phyloP scores from a whole-genome alignment of 441 rosid species.

The Pelargonium myrrhifolium region DNA sequence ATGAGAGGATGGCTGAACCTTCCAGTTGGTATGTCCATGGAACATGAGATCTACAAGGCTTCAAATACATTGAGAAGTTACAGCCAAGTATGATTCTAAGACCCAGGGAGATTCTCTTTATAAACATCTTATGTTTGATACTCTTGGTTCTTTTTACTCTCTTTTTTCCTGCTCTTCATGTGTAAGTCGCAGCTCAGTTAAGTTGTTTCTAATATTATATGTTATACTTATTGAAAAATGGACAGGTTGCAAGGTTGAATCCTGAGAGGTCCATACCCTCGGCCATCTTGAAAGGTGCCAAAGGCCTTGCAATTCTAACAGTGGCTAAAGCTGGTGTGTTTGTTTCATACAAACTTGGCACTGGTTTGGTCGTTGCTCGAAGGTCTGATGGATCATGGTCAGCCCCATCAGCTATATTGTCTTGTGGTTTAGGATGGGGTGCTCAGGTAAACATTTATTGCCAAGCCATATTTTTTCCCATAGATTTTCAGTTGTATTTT shows the following conservation, averaged over 20 bases:
- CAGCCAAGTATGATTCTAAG: conserved; percentile 48
- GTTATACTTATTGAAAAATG: conserved; percentile 13
- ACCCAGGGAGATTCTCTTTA: neutral
- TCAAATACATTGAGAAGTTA: conserved; percentile 71
- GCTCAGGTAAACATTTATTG: conserved; percentile 59
- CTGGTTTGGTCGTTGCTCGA: conserved; percentile 83
- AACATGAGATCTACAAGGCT: conserved; percentile 91
- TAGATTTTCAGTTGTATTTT: neutral
- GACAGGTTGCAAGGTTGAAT: conserved; percentile 62
- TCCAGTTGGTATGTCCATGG: conserved; percentile 90
- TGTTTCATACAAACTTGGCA: conserved; percentile 76
- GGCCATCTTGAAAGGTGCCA: conserved; percentile 67
- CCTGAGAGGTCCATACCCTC: conserved; percentile 84
- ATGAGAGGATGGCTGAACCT: conserved; percentile 90
- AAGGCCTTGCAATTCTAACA: conserved; percentile 82
- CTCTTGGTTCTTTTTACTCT: neutral
- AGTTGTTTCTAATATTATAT: conserved; percentile 6
- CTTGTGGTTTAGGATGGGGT: conserved; percentile 93
- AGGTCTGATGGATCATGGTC: conserved; percentile 94
- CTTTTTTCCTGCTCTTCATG: neutral
- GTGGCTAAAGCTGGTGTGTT: conserved; percentile 92
- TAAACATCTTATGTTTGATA: neutral
- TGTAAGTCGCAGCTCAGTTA: neutral
- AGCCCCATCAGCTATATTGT: conserved; percentile 86
- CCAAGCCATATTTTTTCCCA: conserved; percentile 3